Evolutionary conservation across 805 yeast species (phyloP), one percentile per base, ranked within the genome.

Genomic region (Starmerella cellae): DNA sequence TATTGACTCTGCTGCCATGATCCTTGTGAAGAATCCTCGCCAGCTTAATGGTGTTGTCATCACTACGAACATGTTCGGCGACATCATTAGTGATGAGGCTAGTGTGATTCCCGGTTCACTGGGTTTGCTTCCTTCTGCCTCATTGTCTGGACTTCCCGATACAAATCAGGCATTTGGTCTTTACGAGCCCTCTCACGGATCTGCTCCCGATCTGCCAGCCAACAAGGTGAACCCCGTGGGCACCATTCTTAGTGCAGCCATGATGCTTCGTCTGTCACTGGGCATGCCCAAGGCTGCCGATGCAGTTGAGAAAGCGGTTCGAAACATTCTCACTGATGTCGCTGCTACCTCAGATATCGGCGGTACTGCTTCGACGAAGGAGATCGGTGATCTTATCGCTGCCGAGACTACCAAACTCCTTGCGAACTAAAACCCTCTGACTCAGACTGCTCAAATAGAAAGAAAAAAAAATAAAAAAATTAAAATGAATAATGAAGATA

Each of bases 1-100:
- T 63, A 88, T 91, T 56, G 98, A 91, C 65, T 87, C 97, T 13
- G 98, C 98, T 41, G 97, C 98, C 39, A 91, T 91, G 98, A 88
- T 88, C 59, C 68, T 91, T 55, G 82, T 91, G 55, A 85, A 91
- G 66, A 76, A 74, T 48, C 98, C 98, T 56, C 80, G 87, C 34
- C 77, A 77, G 54, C 73, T 91, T 60, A 91, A 91, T 61, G 98
- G 98, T 65, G 73, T 91, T 39, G 76, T 91, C 39, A 75, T 91
- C 60, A 88, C 97, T 35, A 78, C 81, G 56, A 91, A 91, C 68
- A 88, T 91, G 94, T 91, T 91, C 62, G 98, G 98, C 59, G 98
- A 91, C 63, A 91, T 91, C 62, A 83, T 91, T 56, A 82, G 94
- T 43, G 98, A 91, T 63, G 98, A 91, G 69, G 96, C 97, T 24